Evolutionary conservation across 257 asterid species (phyloP), one percentile per base, ranked within the genome.

Genomic region (Linderniella brevidens): DNA sequence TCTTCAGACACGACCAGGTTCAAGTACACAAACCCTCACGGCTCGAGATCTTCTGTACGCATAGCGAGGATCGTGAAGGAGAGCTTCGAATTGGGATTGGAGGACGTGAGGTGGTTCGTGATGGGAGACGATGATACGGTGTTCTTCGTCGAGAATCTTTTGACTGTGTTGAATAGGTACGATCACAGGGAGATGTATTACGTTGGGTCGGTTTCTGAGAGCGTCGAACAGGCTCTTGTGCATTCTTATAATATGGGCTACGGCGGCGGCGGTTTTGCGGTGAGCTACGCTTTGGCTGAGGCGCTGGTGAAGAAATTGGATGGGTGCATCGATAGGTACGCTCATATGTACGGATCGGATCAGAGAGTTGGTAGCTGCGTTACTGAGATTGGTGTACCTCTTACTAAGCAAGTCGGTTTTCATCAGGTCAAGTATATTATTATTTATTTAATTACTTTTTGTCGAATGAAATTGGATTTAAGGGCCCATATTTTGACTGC

Each of bases 91-190:
- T 53, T 67, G 0, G 75, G 82, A 6, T 13, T 64, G 13, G 68
- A 55, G 6, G 46, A 74, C 9, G 92, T 78, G 50, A 54, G 95
- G 60, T 88, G 98, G 98, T 80, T 88, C 10, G 94, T 80, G 0
- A 76, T 88, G 94, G 98, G 96, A 0, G 98, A 88, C 9, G 98
- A 88, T 17, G 98, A 88, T 41, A 88, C 98, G 0, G 69, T 84
- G 7, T 88, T 84, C 17, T 78, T 84, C 49, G 48, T 74, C 0
- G 85, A 78, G 76, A 88, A 88, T 71, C 58, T 88, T 68, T 70
- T 75, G 52, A 59, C 60, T 0, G 65, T 76, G 8, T 29, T 88
- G 43, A 47, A 53, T 0, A 80, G 68, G 46, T 88, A 80, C 6
- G 98, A 84, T 53, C 77, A 88, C 37, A 56, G 51, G 5, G 50